phyloP scores from a whole-genome alignment of 805 yeast species.

The Barnettozyma pratensis region DNA sequence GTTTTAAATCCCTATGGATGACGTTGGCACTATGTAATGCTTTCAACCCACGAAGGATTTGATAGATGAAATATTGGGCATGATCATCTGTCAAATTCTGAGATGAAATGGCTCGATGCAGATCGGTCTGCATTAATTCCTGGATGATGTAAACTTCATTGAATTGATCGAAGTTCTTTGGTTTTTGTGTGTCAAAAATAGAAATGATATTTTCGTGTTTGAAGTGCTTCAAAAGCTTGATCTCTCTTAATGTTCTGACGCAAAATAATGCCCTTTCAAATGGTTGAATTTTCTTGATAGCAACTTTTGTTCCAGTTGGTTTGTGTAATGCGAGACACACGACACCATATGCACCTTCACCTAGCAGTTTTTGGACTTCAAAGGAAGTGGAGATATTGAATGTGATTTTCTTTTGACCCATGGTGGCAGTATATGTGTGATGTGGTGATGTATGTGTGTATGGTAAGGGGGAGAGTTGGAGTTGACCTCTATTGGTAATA shows the following conservation, averaged over 20 bases:
- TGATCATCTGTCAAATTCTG: conserved; percentile 89
- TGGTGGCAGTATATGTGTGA: background rate
- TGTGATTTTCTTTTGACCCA: conserved; percentile 35
- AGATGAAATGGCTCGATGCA: conserved; percentile 74
- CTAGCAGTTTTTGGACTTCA: conserved; percentile 78
- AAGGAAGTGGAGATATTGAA: conserved; percentile 88
- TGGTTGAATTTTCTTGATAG: conserved; percentile 91
- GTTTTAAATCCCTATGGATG: conserved; percentile 88
- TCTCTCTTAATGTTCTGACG: conserved; percentile 81
- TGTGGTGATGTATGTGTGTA: too few relatives aligned
- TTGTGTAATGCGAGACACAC: conserved; percentile 86
- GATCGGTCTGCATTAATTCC: conserved; percentile 84
- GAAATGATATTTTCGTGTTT: conserved; percentile 91
- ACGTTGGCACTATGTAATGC: conserved; percentile 93
- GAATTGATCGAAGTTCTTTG: conserved; percentile 67
- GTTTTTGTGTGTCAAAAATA: conserved; percentile 84
- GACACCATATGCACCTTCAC: conserved; percentile 96
- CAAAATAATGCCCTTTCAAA: conserved; percentile 88
- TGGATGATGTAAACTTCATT: conserved; percentile 86
- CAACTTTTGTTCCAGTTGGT: conserved; percentile 86
- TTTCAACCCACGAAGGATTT: conserved; percentile 83
- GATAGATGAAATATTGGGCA: conserved; percentile 89
- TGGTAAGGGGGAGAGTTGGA: too few relatives aligned
- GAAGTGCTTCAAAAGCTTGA: conserved; percentile 83
- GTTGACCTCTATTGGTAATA: too few relatives aligned